phyloP scores from a whole-genome alignment of 2,329 filamentous ascomycete species.

The Aspergillus sp. region DNA sequence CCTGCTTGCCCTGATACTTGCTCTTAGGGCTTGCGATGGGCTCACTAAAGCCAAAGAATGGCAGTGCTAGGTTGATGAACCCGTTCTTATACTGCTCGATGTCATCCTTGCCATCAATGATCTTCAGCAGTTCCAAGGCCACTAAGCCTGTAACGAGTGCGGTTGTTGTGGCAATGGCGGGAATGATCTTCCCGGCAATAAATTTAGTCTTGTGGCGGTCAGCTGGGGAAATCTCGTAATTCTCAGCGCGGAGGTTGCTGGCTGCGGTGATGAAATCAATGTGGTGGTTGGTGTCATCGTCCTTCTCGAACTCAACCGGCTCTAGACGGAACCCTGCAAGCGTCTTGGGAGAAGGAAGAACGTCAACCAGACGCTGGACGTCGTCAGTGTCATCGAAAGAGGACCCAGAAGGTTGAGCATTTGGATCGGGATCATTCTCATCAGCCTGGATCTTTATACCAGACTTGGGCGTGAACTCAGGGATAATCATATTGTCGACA shows the following conservation, averaged over 20 bases:
- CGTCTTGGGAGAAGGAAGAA: conserved; percentile 74
- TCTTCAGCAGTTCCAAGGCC: conserved; percentile 90
- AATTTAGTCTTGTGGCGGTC: conserved; percentile 99
- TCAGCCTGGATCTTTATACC: conserved; percentile 95
- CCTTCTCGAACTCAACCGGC: conserved; percentile 97
- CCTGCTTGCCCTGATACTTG: conserved; percentile 75
- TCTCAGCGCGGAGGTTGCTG: conserved; percentile 93
- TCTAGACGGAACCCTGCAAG: conserved; percentile 85
- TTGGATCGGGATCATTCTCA: conserved; percentile 92
- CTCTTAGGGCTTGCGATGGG: conserved; percentile 93
- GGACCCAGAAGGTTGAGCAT: conserved; percentile 57
- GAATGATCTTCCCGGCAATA: conserved; percentile 99
- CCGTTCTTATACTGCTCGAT: conserved; percentile 99
- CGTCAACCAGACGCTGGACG: conserved; percentile 67
- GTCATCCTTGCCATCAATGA: conserved; percentile 92
- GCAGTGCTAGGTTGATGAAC: conserved; percentile 92
- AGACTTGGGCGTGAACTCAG: conserved; percentile 87
- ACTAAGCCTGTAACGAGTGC: conserved; percentile 93
- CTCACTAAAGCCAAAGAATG: conserved; percentile 98
- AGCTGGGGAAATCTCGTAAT: conserved; percentile 93
- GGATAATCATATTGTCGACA: conserved; percentile 88
- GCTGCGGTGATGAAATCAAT: conserved; percentile 99
- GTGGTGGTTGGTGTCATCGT: conserved; percentile 96
- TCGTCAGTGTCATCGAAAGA: conserved; percentile 72
- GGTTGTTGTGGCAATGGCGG: conserved; percentile 95